Evolutionary conservation across 2,329 filamentous ascomycete genomes (phyloP), one percentile per base, ranked within the genome.

Genomic region (Hymenoscyphus fructigenus): DNA sequence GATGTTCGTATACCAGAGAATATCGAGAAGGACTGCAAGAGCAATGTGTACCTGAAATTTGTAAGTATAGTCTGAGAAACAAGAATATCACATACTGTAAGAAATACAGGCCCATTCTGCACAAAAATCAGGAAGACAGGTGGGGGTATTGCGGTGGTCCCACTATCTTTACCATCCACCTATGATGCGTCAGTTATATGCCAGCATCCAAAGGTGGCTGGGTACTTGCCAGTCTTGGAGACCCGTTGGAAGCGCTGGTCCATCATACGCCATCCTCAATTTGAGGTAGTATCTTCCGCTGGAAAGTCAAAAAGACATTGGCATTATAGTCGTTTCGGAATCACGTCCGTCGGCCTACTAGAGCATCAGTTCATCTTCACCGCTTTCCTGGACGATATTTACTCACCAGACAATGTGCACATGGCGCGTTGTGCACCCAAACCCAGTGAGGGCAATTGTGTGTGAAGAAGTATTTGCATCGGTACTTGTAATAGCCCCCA

Each of bases 381-480:
- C 28, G 41, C 15, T 20, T 20, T 38, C 14, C 23, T 34, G 59
- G 50, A 66, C 56, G 65, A 28, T 55, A 38, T 20, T 44, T 38
- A 76, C 82, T 76, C 76, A 84, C 83, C 67, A 82, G 76, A 72
- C 83, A 85, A 67, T 75, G 76, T 61, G 81, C 76, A 72, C 83
- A 85, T 12, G 81, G 76, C 41, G 80, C 77, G 62, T 82, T 80
- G 62, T 83, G 82, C 20, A 84, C 79, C 75, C 81, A 84, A 12
- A 85, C 83, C 83, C 83, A 85, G 68, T 85, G 81, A 5, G 76
- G 78, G 68, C 83, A 84, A 67, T 84, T 80, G 71, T 83, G 78
- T 34, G 80, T 79, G 64, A 79, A 79, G 69, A 82, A 84, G 76
- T 84, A 82, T 74, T 83, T 85, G 79, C 83, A 85, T 50, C 81